Evolutionary conservation across 2,329 filamentous ascomycete species (phyloP), one percentile per base, ranked within the genome.

Genomic region (Fonsecaea multimorphosa): DNA sequence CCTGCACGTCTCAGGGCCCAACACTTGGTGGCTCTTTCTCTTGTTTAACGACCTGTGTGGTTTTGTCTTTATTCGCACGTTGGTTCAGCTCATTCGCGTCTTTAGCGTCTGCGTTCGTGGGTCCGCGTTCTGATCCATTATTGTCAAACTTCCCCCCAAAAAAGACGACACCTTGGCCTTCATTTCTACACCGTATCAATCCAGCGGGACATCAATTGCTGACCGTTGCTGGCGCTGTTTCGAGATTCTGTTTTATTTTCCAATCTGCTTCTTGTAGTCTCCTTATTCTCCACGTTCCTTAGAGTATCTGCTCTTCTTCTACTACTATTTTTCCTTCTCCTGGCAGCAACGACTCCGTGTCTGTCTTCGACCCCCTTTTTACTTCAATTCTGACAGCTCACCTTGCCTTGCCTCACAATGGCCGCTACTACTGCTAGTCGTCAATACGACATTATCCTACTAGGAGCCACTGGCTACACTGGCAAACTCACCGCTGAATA

Each of bases 381-480:
- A n/a, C 57, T 22, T 36, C 27, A 49, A 7, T n/a, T 9, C 44
- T 16, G 24, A 22, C 32, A 53, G 58, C 22, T 51, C 31, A 49
- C 22, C 19, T 49, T 27, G 44, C 22, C 19, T 49, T 27, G 44
- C 63, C 51, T 36, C 53, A 82, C 40, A 52, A 83, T 83, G 80
- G 58, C 58, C 52, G 73, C 29, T 31, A 3, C 78, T 61, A 40
- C 57, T 54, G 73, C 78, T 61, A 72, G 74, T 63, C 81, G 82
- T 58, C 78, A 86, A 72, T 91, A 90, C 74, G 89, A 91, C 72
- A 77, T 90, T 56, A 79, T 91, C 51, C 80, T 91, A 36, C 82
- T 90, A 22, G 89, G 89, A 29, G 88, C 89, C 9, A 89, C 85
- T 75, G 93, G 93, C 31, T 97, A 96, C 78, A 97, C 93, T 0